A percentile compares a stretch with the other conserved stretches of the same genome.
Evolutionary conservation across 192 early-diverging fungal species (phyloP).

Genomic region (Lunasporangiospora selenospora): DNA sequence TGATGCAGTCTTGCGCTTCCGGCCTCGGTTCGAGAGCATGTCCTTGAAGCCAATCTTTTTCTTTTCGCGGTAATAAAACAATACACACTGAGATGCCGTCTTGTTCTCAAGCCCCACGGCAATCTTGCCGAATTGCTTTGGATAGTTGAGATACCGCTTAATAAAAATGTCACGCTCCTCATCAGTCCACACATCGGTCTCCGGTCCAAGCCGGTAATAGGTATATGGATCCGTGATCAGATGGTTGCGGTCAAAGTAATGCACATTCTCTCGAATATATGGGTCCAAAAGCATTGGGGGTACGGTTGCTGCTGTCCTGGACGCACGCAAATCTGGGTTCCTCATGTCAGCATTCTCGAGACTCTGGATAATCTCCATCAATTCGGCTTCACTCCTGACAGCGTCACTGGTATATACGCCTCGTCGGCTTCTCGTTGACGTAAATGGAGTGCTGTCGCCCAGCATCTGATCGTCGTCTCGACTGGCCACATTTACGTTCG

Average conservation of each 20-base stretch:
- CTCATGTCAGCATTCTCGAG: slow-evolving; percentile 74
- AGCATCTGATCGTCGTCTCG: slow-evolving; percentile 36
- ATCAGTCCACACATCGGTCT: slow-evolving; percentile 69
- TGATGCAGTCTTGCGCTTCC: slow-evolving; percentile 42
- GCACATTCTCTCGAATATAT: slow-evolving; percentile 55
- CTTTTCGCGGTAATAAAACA: slow-evolving; percentile 84
- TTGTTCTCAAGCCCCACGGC: slow-evolving; percentile 68
- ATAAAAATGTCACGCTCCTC: slow-evolving; percentile 71
- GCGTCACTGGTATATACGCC: slow-evolving; percentile 69
- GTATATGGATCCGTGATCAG: slow-evolving; percentile 61
- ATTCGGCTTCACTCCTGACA: slow-evolving; percentile 80
- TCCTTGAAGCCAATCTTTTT: slow-evolving; percentile 75
- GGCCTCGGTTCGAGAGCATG: slow-evolving; percentile 58
- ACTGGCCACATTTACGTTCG: slow-evolving; percentile 15
- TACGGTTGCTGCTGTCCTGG: slow-evolving; percentile 74
- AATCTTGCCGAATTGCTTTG: slow-evolving; percentile 81
- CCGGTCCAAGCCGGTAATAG: slow-evolving; percentile 67
- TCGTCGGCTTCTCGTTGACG: slow-evolving; percentile 32
- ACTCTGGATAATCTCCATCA: slow-evolving; percentile 75
- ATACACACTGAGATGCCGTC: slow-evolving; percentile 71
- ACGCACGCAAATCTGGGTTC: slow-evolving; percentile 73
- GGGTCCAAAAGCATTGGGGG: slow-evolving; percentile 76
- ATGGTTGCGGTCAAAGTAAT: slow-evolving; percentile 67
- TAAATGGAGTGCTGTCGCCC: slow-evolving; percentile 23
- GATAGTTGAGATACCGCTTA: slow-evolving; percentile 67